Percentiles rank a stretch among this genome's conserved stretches.
Evolutionary conservation across 306 rosid genomes (phyloP).

Genomic region (Rosa lucieae): DNA sequence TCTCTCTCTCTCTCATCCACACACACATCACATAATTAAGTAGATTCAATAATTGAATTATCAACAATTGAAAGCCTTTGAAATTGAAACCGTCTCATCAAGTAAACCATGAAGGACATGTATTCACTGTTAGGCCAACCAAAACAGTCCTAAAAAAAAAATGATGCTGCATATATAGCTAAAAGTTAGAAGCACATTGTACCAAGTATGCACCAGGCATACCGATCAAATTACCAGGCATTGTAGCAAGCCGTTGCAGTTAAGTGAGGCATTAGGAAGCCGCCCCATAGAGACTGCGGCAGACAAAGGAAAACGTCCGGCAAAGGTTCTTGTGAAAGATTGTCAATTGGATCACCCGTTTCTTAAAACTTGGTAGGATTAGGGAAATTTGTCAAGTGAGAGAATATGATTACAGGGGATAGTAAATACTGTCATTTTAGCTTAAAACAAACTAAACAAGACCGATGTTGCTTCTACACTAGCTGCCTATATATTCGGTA

Average conservation of each 20-base stretch:
- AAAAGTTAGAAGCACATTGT: neutral
- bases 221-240: neutral
- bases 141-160: neutral
- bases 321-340: neutral
- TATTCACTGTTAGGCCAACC: slow-evolving; percentile 1
- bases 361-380: neutral
- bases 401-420: neutral
- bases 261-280: neutral
- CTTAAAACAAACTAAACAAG: neutral
- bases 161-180: neutral
- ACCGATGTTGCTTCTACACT: slow-evolving; percentile 2
- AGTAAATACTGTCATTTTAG: neutral
- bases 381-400: neutral
- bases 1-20: too few relatives aligned
- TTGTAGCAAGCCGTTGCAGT: neutral
- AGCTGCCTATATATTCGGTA: neutral
- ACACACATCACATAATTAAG: too few relatives aligned
- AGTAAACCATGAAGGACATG: neutral
- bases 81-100: neutral
- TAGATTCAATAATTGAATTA: neutral
- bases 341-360: neutral
- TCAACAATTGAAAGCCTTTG: neutral
- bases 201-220: neutral
- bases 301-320: neutral
- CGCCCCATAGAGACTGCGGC: neutral